A percentile compares a stretch with the other conserved stretches of the same genome.
phyloP scores from a whole-genome alignment of 805 yeast species.

The Wickerhamomyces bisporus region DNA sequence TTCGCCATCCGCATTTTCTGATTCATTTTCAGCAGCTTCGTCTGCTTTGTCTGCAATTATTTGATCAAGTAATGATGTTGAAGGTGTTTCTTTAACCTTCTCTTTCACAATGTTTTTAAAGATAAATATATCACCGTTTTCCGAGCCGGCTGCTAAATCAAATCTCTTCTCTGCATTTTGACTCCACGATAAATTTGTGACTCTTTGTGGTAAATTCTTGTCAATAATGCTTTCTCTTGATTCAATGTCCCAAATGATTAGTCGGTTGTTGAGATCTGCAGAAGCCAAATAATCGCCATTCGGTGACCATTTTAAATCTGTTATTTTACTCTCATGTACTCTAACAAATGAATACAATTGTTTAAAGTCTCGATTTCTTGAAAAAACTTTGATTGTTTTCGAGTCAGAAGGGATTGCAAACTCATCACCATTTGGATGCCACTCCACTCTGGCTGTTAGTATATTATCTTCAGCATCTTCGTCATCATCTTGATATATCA shows the following conservation, averaged over 20 bases:
- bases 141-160: constrained; percentile 30
- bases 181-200: constrained; percentile 33
- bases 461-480: constrained; percentile 33
- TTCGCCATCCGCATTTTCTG: constrained; percentile 20
- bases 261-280: constrained; percentile 42
- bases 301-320: constrained; percentile 50
- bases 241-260: constrained; percentile 52
- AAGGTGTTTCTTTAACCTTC: constrained; percentile 8
- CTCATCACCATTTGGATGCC: constrained; percentile 69
- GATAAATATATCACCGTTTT: constrained; percentile 35
- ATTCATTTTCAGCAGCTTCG: constrained; percentile 19
- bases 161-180: constrained; percentile 17
- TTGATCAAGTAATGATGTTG: constrained; percentile 11
- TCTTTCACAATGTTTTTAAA: constrained; percentile 24
- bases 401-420: constrained; percentile 61
- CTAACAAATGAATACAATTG: constrained; percentile 18
- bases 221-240: constrained; percentile 29
- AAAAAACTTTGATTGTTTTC: constrained; percentile 40
- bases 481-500: constrained; percentile 37
- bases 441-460: constrained; percentile 50
- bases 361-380: constrained; percentile 11
- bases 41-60: constrained; percentile 27
- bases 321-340: constrained; percentile 23
- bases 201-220: constrained; percentile 23
- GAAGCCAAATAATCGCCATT: constrained; percentile 58